Base-by-base conservation (phyloP, 2,329 filamentous ascomycete genomes). In the Exophiala spinifera region DNA sequence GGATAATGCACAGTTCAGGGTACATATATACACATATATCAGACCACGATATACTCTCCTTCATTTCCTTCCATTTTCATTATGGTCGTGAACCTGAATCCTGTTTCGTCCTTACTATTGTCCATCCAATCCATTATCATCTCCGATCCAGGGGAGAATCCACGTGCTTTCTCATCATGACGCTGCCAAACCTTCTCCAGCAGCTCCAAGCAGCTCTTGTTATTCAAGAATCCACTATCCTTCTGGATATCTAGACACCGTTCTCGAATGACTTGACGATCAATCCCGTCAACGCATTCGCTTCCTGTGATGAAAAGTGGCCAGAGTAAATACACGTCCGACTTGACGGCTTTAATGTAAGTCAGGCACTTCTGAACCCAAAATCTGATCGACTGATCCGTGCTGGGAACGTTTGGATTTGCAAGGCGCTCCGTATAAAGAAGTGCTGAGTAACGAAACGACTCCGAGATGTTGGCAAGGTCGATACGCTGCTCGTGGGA, bases 211-310 rank as follows among this genome's bases (percentile, higher is more conserved):
- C 88, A 90, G 5, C 88, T 87, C 37, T 95, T 79, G 68, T 96
- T 96, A 73, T 96, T 96, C 78, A 91, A 89, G 73, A 96, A 96
- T 1, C 91, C 91, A 50, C 88, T 92, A 61, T 92, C 87, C 25
- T 84, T 82, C 78, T 92, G 91, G 61, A 96, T 92, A 66, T 92
- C 90, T 42, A 85, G 79, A 72, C 90, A 95, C 63, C 91, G 86
- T 61, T 83, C 79, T 49, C 91, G 84, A 49, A 96, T 87, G 55
- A 91, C 83, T 53, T 83, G 82, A 60, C 91, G 87, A 66, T 96
- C 88, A 47, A 85, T 76, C 65, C 88, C 84, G 61, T 89, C 87
- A 59, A 94, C 86, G 65, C 90, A 95, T 74, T 96, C 92, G 19
- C 89, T 91, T 17, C 91, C 91, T 1, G 87, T 85, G 49, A 96